A percentile compares a stretch with the other conserved stretches of the same genome.
Evolutionary conservation across 2,329 filamentous ascomycete species (phyloP).

Genomic region (Chaetomium strumarium): DNA sequence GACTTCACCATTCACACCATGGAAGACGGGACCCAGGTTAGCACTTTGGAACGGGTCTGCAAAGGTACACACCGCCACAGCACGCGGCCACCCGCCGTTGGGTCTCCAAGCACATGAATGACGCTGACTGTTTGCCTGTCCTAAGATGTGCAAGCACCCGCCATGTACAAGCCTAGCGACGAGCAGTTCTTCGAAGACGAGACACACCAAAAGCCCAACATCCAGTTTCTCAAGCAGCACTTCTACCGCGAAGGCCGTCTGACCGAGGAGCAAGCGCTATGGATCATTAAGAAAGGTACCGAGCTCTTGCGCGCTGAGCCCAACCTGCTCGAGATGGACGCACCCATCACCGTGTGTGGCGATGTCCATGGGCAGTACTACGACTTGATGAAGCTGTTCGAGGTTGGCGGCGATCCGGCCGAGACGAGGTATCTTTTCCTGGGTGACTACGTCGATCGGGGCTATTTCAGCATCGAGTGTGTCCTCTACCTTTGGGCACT

Average conservation of each 20-base stretch:
- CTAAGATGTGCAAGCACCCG: conserved; percentile 92
- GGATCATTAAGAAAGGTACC: conserved; percentile 84
- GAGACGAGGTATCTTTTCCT: conserved; percentile 97
- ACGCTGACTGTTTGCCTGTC: neutral
- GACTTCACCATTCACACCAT: conserved; percentile 98
- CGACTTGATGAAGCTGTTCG: conserved; percentile 98
- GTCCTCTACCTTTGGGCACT: conserved; percentile 96
- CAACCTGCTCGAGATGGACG: conserved; percentile 98
- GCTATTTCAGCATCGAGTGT: conserved; percentile 99
- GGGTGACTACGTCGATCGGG: conserved; percentile 95
- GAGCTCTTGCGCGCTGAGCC: conserved; percentile 85
- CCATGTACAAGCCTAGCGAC: conserved; percentile 85
- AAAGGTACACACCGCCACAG: conserved; percentile 64
- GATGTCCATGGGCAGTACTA: conserved; percentile 99
- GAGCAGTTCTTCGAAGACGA: conserved; percentile 91
- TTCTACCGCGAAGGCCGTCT: conserved; percentile 96
- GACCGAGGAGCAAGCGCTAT: conserved; percentile 95
- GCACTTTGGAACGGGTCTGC: conserved; percentile 90
- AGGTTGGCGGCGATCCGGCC: conserved; percentile 92
- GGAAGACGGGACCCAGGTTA: conserved; percentile 95
- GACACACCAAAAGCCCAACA: conserved; percentile 80
- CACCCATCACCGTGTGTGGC: conserved; percentile 95
- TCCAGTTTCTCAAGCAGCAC: conserved; percentile 94
- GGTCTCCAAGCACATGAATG: neutral
- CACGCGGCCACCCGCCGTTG: neutral